These are phyloP conservation scores for Schrenkiella parvula DNA, from an alignment of 345 rosid genomes.

Conservation along the genomic window DNA sequence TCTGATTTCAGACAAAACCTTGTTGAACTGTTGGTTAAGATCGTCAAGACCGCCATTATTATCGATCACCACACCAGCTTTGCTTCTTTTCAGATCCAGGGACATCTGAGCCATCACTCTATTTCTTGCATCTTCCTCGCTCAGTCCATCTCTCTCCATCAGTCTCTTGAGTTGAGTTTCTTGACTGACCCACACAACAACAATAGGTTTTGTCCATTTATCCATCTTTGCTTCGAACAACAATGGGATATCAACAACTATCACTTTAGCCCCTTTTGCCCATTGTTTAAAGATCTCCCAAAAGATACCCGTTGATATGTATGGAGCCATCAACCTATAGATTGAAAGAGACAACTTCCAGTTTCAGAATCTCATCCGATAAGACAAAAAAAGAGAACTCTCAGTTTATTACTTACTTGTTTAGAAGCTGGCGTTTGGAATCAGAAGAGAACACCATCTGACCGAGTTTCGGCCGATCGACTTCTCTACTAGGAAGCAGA, in stretches of 20 bases:
- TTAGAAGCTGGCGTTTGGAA: constrained; percentile 68
- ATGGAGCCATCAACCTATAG: constrained; percentile 71
- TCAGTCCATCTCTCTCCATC: constrained; percentile 56
- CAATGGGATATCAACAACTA: constrained; percentile 79
- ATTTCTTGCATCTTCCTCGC: constrained; percentile 71
- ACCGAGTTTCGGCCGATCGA: constrained; percentile 68
- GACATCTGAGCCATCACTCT: constrained; percentile 81
- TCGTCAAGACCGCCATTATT: constrained; percentile 68
- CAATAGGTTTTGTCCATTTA: constrained; percentile 75
- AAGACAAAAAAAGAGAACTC: background rate
- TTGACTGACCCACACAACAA: constrained; percentile 61
- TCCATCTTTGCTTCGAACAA: constrained; percentile 83
- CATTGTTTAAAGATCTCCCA: constrained; percentile 62
- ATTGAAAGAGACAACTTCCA: background rate
- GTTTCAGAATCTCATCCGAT: background rate
- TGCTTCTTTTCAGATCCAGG: constrained; percentile 57
- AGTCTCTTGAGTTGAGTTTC: constrained; percentile 74
- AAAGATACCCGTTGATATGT: constrained; percentile 66
- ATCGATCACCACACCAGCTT: constrained; percentile 81
- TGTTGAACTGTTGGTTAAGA: constrained; percentile 51
- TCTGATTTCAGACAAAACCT: constrained; percentile 49
- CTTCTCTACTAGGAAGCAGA: constrained; percentile 52
- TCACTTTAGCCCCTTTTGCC: constrained; percentile 62
- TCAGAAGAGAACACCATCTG: constrained; percentile 79
- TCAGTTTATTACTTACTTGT: constrained; percentile 44